Percentiles rank a stretch among this genome's conserved stretches.
phyloP scores from a whole-genome alignment of 345 rosid genomes.

The Limnanthes douglasii region DNA sequence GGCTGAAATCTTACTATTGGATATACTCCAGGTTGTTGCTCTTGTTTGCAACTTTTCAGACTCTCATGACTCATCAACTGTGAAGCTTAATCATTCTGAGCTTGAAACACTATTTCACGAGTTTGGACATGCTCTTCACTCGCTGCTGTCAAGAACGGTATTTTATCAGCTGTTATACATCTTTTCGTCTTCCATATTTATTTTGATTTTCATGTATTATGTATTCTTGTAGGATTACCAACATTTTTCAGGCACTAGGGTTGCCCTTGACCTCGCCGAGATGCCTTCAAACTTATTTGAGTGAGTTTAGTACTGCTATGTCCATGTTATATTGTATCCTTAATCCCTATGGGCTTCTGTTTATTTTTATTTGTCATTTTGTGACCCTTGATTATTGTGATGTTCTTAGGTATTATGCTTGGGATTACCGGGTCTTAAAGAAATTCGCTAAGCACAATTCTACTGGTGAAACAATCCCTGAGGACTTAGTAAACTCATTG shows the following conservation, averaged over 20 bases:
- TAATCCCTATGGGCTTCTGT: too few species aligned
- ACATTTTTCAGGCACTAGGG: conserved; percentile 92
- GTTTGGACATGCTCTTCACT: conserved; percentile 94
- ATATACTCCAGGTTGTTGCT: conserved; percentile 59
- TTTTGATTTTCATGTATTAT: conserved; percentile 1
- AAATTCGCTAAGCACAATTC: conserved; percentile 79
- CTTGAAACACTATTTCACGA: conserved; percentile 93
- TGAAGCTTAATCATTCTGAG: conserved; percentile 74
- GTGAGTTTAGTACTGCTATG: conserved; percentile 38
- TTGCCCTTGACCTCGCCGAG: conserved; percentile 89
- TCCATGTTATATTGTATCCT: not conserved
- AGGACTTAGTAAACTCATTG: conserved; percentile 67
- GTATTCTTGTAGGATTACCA: conserved; percentile 61
- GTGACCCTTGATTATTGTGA: conserved; percentile 6
- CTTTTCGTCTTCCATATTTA: conserved; percentile 11
- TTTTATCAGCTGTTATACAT: conserved; percentile 1
- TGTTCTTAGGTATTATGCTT: conserved; percentile 61
- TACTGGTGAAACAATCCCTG: conserved; percentile 74
- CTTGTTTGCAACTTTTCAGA: conserved; percentile 77
- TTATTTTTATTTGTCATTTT: not conserved
- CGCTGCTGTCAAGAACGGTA: conserved; percentile 91
- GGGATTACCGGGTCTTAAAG: conserved; percentile 71
- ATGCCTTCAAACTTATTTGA: conserved; percentile 89
- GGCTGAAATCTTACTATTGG: conserved; percentile 5
- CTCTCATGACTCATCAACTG: conserved; percentile 33